Base-by-base conservation (phyloP, 192 early-diverging fungal genomes). In the Helicostylum pulchrum region DNA sequence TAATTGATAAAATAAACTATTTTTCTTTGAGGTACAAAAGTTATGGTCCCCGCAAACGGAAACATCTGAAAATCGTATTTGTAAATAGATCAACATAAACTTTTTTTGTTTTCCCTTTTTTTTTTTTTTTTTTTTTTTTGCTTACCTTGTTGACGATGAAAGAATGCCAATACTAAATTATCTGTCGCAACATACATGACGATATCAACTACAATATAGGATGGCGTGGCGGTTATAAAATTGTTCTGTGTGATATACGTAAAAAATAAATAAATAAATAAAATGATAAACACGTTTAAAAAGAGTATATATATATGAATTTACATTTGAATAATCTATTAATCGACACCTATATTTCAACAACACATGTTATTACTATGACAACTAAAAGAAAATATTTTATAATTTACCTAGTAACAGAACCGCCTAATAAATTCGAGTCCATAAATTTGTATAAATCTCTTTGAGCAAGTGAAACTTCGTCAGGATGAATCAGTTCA, bases 131-230 rank as follows among this genome's bases (percentile, higher is more conserved):
- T 26, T 26, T 2, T 26, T 26, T 2, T 2, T 26, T 26, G 0
- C 26, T n/a, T 63, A 67, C 61, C 43, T 55, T 53, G 44, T 36
- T 51, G 26, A 49, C 43, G 45, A 58, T 73, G 71, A 20, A 66
- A 64, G 44, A 73, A 73, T 15, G 53, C 53, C 3, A 73, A 61
- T 19, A 63, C 53, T 0, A 73, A 21, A 7, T 56, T 53, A 49
- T 73, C 48, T 7, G 64, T 67, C 15, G 62, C 71, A 52, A 67
- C 48, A 53, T 73, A 66, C 71, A 73, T 73, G n/a, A 73, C 49
- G 21, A 67, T 66, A 47, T 73, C 71, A 14, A 73, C 65, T 3
- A 73, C 61, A n/a, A 56, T 51, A 58, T 54, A 73, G 7, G 51
- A 26, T 9, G 53, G 34, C 2, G 36, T 39, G 1, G 36, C 5